Conservation (phyloP, 2,329 filamentous ascomycete genomes). For the Capronia coronata region DNA sequence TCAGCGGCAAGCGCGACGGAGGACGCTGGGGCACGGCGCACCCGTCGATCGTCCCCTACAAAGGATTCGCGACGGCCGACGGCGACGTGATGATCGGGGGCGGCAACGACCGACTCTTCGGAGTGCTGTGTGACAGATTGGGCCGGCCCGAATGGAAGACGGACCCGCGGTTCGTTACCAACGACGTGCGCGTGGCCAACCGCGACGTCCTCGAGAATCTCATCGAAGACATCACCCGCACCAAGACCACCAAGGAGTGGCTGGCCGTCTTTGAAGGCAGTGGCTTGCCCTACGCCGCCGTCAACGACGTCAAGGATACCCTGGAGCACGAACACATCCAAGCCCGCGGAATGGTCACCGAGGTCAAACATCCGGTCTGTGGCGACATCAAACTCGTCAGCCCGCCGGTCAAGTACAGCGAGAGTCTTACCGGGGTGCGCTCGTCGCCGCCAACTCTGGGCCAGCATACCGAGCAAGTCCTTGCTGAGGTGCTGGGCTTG, state of each 20-base stretch:
- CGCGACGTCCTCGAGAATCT: constrained; percentile 68
- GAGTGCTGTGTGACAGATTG: constrained; percentile 52
- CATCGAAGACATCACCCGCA: constrained; percentile 68
- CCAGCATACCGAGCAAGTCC: constrained; percentile 75
- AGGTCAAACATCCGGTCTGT: constrained; percentile 75
- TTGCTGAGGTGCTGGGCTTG: constrained; percentile 58
- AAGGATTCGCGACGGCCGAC: constrained; percentile 63
- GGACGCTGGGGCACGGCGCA: constrained; percentile 96
- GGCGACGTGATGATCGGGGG: constrained; percentile 59
- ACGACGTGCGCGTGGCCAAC: constrained; percentile 56
- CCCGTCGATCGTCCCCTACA: constrained; percentile 96
- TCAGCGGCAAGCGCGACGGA: constrained; percentile 78
- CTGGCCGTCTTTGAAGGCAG: constrained; percentile 77
- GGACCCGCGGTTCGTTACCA: constrained; percentile 53
- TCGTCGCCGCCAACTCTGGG: constrained; percentile 77
- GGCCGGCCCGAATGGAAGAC: constrained; percentile 53
- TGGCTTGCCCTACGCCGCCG: constrained; percentile 87
- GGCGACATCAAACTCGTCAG: constrained; percentile 86
- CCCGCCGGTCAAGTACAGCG: constrained; percentile 89
- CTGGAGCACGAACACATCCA: constrained; percentile 74
- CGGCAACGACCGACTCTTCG: constrained; percentile 57
- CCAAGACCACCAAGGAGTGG: constrained; percentile 83
- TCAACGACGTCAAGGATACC: constrained; percentile 85
- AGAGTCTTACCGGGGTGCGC: constrained; percentile 68
- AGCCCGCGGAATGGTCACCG: constrained; percentile 82